A percentile compares a stretch with the other conserved stretches of the same genome.
Evolutionary conservation across 2,329 filamentous ascomycete genomes (phyloP).

Genomic region (Calonectria pteridis): DNA sequence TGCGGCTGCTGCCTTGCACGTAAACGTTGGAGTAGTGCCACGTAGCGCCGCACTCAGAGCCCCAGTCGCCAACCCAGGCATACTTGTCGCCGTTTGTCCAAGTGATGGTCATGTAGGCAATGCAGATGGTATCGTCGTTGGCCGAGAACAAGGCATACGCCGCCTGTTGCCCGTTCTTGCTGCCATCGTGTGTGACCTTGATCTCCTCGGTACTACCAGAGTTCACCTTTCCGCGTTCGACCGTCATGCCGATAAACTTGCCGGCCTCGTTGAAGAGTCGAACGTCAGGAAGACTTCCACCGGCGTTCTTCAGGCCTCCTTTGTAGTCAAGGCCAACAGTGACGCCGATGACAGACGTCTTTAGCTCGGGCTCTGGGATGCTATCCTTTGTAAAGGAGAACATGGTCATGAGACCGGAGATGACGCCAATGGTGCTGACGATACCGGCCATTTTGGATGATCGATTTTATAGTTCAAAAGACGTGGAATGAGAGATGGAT

Average conservation of each 20-base stretch:
- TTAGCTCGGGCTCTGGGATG: slow-evolving; percentile 9
- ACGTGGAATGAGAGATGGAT: background rate
- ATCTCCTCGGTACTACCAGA: background rate
- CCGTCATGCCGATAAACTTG: slow-evolving; percentile 15
- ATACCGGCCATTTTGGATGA: background rate
- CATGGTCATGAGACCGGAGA: slow-evolving; percentile 20
- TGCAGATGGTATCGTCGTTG: slow-evolving; percentile 33
- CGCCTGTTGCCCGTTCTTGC: slow-evolving; percentile 18
- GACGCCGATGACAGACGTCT: slow-evolving; percentile 1
- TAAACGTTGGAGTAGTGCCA: slow-evolving; percentile 30
- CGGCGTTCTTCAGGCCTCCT: slow-evolving; percentile 13
- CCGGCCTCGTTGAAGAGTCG: slow-evolving; percentile 27
- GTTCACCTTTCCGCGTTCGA: background rate
- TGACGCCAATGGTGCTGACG: slow-evolving; percentile 15
- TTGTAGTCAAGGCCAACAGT: slow-evolving; percentile 18
- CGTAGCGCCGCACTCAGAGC: slow-evolving; percentile 20
- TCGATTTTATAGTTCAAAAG: background rate
- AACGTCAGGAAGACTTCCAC: slow-evolving; percentile 22
- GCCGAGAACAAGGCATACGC: slow-evolving; percentile 23
- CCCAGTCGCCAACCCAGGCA: slow-evolving; percentile 28
- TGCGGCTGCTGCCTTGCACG: slow-evolving; percentile 8
- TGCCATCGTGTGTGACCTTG: background rate
- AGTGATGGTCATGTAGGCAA: slow-evolving; percentile 30
- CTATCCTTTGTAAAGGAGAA: slow-evolving; percentile 27
- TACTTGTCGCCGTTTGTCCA: slow-evolving; percentile 32